Evolutionary conservation across 257 asterid genomes (phyloP).

Genomic region (Fraxinus pennsylvanica): DNA sequence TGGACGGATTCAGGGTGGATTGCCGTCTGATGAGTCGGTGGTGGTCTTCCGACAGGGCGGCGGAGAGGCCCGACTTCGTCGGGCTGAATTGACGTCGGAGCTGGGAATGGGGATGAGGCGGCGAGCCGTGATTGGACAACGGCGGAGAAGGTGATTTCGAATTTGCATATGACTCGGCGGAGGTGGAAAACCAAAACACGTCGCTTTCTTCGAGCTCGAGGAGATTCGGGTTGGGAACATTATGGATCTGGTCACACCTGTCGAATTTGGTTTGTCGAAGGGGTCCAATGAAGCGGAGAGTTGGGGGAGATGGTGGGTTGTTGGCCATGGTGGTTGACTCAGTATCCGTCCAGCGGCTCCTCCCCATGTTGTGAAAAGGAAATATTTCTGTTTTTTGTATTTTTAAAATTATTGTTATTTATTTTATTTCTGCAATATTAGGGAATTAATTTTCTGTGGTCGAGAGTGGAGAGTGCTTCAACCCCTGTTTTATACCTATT

Average conservation of each 20-base stretch:
- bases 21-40: constrained; percentile 49
- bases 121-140: constrained; percentile 21
- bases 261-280: constrained; percentile 45
- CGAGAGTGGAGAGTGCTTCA: not conserved
- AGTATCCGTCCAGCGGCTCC: constrained; percentile 22
- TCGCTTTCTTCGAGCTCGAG: constrained; percentile 81
- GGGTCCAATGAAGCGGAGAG: constrained; percentile 52
- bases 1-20: constrained; percentile 47
- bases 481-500: no score
- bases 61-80: constrained; percentile 59
- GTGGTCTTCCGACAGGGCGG: constrained; percentile 54
- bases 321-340: constrained; percentile 34
- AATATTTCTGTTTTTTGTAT: not conserved
- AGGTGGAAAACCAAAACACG: constrained; percentile 70
- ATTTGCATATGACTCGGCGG: constrained; percentile 32
- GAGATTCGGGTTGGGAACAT: constrained; percentile 21
- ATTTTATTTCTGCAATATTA: not conserved
- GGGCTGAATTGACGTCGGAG: constrained; percentile 33
- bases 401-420: no score
- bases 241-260: not conserved
- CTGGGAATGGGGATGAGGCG: constrained; percentile 22
- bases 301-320: constrained; percentile 41
- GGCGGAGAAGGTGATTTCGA: constrained; percentile 37
- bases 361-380: not conserved
- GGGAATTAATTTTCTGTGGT: not conserved